These are phyloP conservation scores for Rhodotorula sp. DNA, from an alignment of 1,284 basidiomycete species.

Conservation along the genomic window DNA sequence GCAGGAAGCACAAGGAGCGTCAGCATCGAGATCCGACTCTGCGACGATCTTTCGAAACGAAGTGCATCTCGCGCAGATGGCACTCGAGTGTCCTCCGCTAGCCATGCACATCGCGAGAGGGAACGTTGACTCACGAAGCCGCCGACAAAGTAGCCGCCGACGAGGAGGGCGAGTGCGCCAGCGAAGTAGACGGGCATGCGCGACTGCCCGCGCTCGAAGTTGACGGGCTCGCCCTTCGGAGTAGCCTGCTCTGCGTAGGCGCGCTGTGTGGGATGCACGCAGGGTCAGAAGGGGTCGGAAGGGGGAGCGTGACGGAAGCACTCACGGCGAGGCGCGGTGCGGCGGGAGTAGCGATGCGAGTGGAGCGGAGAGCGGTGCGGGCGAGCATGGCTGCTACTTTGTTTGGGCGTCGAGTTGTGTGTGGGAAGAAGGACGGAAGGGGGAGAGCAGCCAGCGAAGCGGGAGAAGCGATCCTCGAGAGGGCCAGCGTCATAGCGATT, in stretches of 20 bases:
- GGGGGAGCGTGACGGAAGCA: background rate
- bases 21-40: background rate
- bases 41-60: background rate
- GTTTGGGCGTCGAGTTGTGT: too few species aligned
- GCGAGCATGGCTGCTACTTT: background rate
- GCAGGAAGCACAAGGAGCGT: background rate
- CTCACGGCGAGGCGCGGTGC: constrained; percentile 7
- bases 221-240: constrained; percentile 30
- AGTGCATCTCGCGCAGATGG: background rate
- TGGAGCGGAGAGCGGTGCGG: constrained; percentile 2
- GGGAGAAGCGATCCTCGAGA: too few species aligned
- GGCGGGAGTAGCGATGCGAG: background rate
- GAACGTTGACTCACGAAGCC: constrained; percentile 9
- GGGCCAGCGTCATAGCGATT: too few species aligned
- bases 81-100: background rate
- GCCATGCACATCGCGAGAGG: too few species aligned
- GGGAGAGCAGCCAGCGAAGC: background rate
- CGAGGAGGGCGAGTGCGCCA: constrained; percentile 26
- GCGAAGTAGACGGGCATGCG: constrained; percentile 32
- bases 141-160: constrained; percentile 29
- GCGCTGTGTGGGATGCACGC: background rate
- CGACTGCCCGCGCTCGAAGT: constrained; percentile 31
- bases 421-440: background rate
- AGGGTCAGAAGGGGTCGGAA: background rate
- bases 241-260: constrained; percentile 8